phyloP scores from a whole-genome alignment of 1,284 basidiomycete species.

The Puccinia polysora region DNA sequence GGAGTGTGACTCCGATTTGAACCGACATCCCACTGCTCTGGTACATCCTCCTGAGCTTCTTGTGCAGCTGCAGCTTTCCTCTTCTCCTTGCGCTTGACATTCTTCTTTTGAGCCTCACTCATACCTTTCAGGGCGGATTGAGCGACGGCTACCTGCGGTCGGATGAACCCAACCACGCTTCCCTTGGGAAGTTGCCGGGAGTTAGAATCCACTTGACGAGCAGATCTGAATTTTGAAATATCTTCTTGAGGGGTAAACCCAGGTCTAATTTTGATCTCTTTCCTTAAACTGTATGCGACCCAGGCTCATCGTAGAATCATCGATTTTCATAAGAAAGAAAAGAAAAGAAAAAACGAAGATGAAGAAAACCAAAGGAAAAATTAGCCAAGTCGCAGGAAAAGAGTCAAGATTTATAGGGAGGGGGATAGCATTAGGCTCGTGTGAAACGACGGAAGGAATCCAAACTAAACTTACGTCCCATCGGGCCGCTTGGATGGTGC shows the following conservation, averaged over 20 bases:
- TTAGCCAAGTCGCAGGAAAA: too few relatives aligned
- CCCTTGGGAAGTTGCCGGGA: slow-evolving; percentile 62
- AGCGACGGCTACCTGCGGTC: slow-evolving; percentile 31
- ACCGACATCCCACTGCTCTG: slow-evolving; percentile 31
- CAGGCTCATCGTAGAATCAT: too few relatives aligned
- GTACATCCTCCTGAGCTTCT: slow-evolving; percentile 56
- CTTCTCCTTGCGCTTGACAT: slow-evolving; percentile 58
- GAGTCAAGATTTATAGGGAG: too few relatives aligned
- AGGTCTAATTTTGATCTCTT: slow-evolving; percentile 81
- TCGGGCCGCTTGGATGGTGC: slow-evolving; percentile 76
- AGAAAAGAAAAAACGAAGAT: too few relatives aligned
- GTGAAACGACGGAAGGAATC: slow-evolving; percentile 26
- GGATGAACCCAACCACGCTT: slow-evolving; percentile 60
- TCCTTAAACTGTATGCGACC: slow-evolving; percentile 64
- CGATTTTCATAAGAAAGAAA: too few relatives aligned
- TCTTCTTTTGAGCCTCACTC: slow-evolving; percentile 66
- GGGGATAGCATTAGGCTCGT: too few relatives aligned
- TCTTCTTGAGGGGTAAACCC: slow-evolving; percentile 95
- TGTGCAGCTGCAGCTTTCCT: slow-evolving; percentile 45
- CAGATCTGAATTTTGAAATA: slow-evolving; percentile 72
- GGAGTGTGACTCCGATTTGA: not conserved
- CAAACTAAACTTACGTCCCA: slow-evolving; percentile 69
- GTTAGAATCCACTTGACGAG: slow-evolving; percentile 69
- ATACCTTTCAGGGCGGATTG: slow-evolving; percentile 45
- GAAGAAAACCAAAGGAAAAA: too few relatives aligned